phyloP scores from a whole-genome alignment of 2,329 filamentous ascomycete species.

The Domatiomyces catenatus region DNA sequence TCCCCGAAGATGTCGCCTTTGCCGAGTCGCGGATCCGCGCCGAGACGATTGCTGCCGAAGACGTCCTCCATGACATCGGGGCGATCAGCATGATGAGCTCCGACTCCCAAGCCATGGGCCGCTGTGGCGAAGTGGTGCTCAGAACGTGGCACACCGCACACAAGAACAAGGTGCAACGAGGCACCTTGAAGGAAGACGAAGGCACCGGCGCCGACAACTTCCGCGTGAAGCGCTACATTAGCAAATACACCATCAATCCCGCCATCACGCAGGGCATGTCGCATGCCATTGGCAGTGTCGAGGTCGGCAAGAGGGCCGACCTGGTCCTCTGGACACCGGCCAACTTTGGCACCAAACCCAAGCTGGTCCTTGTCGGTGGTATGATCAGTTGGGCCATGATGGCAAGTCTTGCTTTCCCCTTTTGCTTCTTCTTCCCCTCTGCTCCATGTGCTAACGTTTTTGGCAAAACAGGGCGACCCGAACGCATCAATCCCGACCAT shows the following conservation, averaged over 20 bases:
- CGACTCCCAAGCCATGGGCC: constrained; percentile 92
- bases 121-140: constrained; percentile 82
- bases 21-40: constrained; percentile 87
- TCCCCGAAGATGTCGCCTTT: constrained; percentile 89
- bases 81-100: constrained; percentile 97
- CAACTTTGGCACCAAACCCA: constrained; percentile 78
- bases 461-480: constrained; percentile 48
- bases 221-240: constrained; percentile 79
- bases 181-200: constrained; percentile 59
- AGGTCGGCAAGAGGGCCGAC: constrained; percentile 81
- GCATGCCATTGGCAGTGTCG: constrained; percentile 72
- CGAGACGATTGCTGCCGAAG: constrained; percentile 92
- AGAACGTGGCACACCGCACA: constrained; percentile 95
- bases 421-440: not conserved
- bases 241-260: constrained; percentile 93
- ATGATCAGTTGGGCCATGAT: constrained; percentile 72
- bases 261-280: constrained; percentile 80
- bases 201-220: constrained; percentile 75
- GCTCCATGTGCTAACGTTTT: not conserved
- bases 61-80: constrained; percentile 85
- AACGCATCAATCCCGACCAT: constrained; percentile 79
- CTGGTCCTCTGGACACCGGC: constrained; percentile 73
- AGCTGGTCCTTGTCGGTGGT: constrained; percentile 68
- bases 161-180: constrained; percentile 85
- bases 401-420: constrained; percentile 36